phyloP scores from a whole-genome alignment of 305 asterid species.

The Solanum hybrid region DNA sequence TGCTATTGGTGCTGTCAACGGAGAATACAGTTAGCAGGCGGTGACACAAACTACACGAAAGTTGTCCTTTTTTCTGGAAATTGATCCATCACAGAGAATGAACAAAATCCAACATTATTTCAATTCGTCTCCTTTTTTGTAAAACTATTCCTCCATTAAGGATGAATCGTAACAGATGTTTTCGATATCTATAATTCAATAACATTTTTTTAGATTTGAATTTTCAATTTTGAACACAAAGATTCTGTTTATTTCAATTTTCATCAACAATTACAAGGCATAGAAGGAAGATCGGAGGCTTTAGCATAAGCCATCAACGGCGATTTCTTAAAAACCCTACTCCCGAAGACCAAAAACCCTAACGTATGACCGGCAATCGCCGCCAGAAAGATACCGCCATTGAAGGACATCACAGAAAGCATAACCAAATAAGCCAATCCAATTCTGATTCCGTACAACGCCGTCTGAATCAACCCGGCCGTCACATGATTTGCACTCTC shows the following conservation, averaged over 20 bases:
- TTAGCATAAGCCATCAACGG: conserved; percentile 1
- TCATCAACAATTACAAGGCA: not conserved
- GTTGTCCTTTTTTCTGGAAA: not conserved
- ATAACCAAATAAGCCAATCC: conserved; percentile 53
- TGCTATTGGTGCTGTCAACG: not conserved
- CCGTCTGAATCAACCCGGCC: conserved; percentile 29
- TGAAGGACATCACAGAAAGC: conserved; percentile 56
- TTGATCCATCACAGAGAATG: not conserved
- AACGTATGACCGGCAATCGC: conserved; percentile 37
- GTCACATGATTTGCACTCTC: conserved; percentile 1
- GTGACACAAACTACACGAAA: not conserved
- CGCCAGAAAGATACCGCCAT: conserved; percentile 39
- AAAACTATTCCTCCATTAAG: no score
- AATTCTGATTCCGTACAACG: conserved; percentile 31
- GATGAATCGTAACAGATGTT: not conserved
- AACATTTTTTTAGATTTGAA: not conserved
- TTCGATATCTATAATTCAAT: not conserved
- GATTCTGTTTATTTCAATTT: not conserved
- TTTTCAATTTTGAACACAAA: no score
- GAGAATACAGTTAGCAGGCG: not conserved
- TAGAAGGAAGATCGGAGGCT: conserved; percentile 14
- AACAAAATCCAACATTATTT: not conserved
- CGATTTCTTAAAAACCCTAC: conserved; percentile 17
- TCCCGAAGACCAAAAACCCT: conserved; percentile 41
- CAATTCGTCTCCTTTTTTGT: not conserved